Conservation (phyloP, 192 early-diverging fungal genomes). For the Linnemannia schmuckeri region DNA sequence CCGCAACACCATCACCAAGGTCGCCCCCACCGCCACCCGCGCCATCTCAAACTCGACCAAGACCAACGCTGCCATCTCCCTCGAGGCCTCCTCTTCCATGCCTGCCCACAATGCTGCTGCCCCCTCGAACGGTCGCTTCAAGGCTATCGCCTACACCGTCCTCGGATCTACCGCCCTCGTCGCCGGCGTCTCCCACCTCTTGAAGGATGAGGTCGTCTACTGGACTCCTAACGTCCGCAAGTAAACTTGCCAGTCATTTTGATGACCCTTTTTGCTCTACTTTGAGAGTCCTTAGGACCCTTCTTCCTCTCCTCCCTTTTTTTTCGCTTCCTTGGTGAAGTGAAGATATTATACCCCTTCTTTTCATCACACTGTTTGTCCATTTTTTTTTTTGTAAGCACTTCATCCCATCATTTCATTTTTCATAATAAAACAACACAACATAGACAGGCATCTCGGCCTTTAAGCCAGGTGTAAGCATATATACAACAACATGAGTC, state of each 20-base stretch:
- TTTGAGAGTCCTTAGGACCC: too few relatives aligned
- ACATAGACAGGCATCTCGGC: too few relatives aligned
- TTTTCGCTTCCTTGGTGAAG: too few relatives aligned
- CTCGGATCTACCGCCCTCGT: conserved; percentile 27
- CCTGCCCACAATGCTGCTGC: conserved; percentile 5
- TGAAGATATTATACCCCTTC: not conserved
- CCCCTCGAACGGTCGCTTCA: conserved; percentile 20
- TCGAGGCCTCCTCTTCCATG: conserved; percentile 9
- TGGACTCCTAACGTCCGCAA: conserved; percentile 57
- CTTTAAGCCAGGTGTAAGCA: too few relatives aligned
- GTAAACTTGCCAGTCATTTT: conserved; percentile 1
- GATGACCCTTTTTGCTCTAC: too few relatives aligned
- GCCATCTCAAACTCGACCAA: conserved; percentile 38
- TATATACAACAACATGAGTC: too few relatives aligned
- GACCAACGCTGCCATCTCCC: conserved; percentile 4
- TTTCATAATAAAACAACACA: too few relatives aligned
- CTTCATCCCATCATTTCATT: too few relatives aligned
- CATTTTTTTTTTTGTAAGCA: too few relatives aligned
- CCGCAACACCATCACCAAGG: conserved; percentile 27
- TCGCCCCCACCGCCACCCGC: conserved; percentile 29
- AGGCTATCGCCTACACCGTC: conserved; percentile 40
- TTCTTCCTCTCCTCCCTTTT: not conserved
- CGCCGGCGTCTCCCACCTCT: conserved; percentile 23
- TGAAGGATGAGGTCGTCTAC: conserved; percentile 56
- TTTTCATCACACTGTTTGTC: too few relatives aligned